Evolutionary conservation across 2,329 filamentous ascomycete species (phyloP), one percentile per base, ranked within the genome.

Genomic region (Coniella lustricola): DNA sequence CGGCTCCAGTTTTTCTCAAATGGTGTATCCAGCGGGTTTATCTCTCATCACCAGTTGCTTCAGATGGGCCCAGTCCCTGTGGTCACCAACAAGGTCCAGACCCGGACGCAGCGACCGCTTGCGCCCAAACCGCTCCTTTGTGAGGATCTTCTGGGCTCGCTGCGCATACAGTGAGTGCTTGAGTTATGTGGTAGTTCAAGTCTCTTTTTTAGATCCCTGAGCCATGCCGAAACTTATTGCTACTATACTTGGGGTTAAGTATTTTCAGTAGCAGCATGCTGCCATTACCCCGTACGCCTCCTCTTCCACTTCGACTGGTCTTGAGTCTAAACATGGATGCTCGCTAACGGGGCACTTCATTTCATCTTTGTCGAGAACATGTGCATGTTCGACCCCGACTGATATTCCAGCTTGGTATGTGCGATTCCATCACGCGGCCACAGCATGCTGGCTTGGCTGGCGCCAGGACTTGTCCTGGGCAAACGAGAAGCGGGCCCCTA

Each of bases 191-290:
- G 5, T 31, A 25, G 17, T 29, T 43, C 47, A 50, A 40, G 44
- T 41, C 50, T 42, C 47, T 48, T 31, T 50, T n/a, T 25, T 44
- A 36, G 33, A 52, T 47, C 51, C 51, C 51, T 53, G 51, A 53
- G 51, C 51, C 51, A 53, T 50, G 51, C 44, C 51, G 44, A 53
- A 50, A 50, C 40, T 48, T 48, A 53, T 48, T 50, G 36, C 31
- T 29, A 38, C 18, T n/a, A 41, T 14, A 32, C 44, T 48, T 36
- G 44, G n/a, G n/a, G n/a, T n/a, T n/a, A n/a, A n/a, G n/a, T n/a
- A n/a, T n/a, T n/a, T n/a, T 29, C 10, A 5, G 25, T 29, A 29
- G 25, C 10, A 29, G 25, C 25, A 29, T 29, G 5, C 25, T 29
- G 25, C 5, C 25, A 5, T 29, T 10, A 29, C 25, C 25, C 25